Evolutionary conservation across 73 alveolate species (phyloP), one percentile per base, ranked within the genome.

Genomic region (Stentor roeselii): DNA sequence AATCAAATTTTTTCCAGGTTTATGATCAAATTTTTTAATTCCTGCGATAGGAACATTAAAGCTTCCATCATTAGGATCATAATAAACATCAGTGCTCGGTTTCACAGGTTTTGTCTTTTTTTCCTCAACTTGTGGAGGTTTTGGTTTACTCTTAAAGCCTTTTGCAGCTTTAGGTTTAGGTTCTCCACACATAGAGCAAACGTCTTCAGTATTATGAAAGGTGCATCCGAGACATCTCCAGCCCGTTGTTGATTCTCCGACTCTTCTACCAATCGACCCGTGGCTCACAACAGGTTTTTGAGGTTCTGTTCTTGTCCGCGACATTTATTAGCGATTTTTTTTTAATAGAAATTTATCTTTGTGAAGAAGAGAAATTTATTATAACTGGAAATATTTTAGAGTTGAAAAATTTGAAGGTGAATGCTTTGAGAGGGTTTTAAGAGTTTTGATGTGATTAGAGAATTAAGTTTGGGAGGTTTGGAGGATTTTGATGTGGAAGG

Each of bases 1-100:
- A 3, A 6, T 60, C 4, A 3, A 14, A 27, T 6, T 4, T 27
- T 60, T 60, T 6, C 36, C 78, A 3, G 78, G 78, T 27, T 60
- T 27, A 60, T 60, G 36, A 38, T 60, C 11, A 31, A 14, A 27
- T 27, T 60, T 60, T 27, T 60, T 60, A 6, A 60, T 60, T 6
- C 78, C 78, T 21, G 78, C 78, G 3, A 60, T 60, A 21, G 78
- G 78, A 6, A 60, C 78, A 60, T 60, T 60, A 3, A 60, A 4
- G 30, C 78, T 60, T 6, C 36, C 36, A 60, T 60, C 78, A 4
- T 14, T 60, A 60, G 78, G 78, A 31, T 60, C 78, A 31, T 60
- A 60, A 31, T 60, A 60, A 3, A 60, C 78, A 60, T 60, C 78
- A 60, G 36, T 3, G 30, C 11, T 27, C 36, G 6, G 40, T 21